These are phyloP conservation scores for Penicillium tannophilum DNA, from an alignment of 495 filamentous ascomycete species.

Conservation along the genomic window DNA sequence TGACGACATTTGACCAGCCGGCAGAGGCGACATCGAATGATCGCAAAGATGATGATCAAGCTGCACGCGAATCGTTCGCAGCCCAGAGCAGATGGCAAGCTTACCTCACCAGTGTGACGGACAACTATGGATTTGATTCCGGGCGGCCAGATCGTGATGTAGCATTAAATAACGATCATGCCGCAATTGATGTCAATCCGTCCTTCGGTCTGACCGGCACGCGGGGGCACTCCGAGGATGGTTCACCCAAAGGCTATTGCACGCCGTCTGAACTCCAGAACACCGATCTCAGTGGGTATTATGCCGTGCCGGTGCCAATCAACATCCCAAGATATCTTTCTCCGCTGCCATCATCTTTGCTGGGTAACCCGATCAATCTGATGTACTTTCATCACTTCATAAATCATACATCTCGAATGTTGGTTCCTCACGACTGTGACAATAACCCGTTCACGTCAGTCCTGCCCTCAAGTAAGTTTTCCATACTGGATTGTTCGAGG, in stretches of 20 bases:
- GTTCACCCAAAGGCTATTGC: not conserved
- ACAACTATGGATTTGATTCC: conserved; percentile 66
- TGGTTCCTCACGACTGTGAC: conserved; percentile 75
- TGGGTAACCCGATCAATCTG: conserved; percentile 78
- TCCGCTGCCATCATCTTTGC: conserved; percentile 65
- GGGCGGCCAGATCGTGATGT: conserved; percentile 70
- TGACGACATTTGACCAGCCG: conserved; percentile 7
- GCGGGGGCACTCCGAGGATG: conserved; percentile 16
- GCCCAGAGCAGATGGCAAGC: conserved; percentile 43
- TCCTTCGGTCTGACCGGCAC: conserved; percentile 35
- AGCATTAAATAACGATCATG: conserved; percentile 69
- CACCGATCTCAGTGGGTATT: conserved; percentile 54
- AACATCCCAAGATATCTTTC: conserved; percentile 66
- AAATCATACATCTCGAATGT: conserved; percentile 73
- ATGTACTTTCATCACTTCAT: conserved; percentile 79
- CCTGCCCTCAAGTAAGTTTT: conserved; percentile 63
- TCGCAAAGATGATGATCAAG: conserved; percentile 9
- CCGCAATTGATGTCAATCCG: conserved; percentile 49
- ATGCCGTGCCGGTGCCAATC: conserved; percentile 67
- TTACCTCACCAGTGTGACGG: conserved; percentile 45
- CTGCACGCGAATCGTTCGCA: conserved; percentile 17
- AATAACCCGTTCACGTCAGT: conserved; percentile 75
- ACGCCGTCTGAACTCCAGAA: conserved; percentile 13
- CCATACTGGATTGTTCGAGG: not conserved
- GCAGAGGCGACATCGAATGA: conserved; percentile 6